Evolutionary conservation across 352 stramenopile genomes (phyloP).

Genomic region (Phytophthora melonis): DNA sequence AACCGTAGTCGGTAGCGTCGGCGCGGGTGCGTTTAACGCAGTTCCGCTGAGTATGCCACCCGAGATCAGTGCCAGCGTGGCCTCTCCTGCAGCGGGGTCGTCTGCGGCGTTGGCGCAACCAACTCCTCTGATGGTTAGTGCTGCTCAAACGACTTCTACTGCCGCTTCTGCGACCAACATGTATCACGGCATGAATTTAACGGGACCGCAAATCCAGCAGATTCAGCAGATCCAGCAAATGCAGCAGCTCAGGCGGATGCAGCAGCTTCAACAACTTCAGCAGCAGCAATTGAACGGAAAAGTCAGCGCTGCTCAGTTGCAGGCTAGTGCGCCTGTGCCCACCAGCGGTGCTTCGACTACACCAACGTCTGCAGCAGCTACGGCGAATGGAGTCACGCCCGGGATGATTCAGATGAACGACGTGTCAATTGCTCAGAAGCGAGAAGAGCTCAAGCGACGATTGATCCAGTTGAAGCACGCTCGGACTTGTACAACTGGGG

Average conservation of each 20-base stretch:
- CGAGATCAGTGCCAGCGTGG: constrained; percentile 62
- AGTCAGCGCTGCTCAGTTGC: constrained; percentile 34
- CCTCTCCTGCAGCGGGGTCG: constrained; percentile 34
- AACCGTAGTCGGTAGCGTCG: constrained; percentile 20
- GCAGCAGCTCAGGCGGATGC: constrained; percentile 84
- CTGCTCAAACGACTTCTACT: constrained; percentile 37
- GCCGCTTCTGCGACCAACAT: constrained; percentile 46
- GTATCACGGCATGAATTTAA: constrained; percentile 86
- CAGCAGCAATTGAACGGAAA: constrained; percentile 57
- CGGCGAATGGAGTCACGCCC: constrained; percentile 34
- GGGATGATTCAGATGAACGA: constrained; percentile 83
- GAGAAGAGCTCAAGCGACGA: constrained; percentile 85
- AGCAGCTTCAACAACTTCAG: constrained; percentile 79
- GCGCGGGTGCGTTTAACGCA: constrained; percentile 52
- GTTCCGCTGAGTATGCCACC: constrained; percentile 78
- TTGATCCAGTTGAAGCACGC: constrained; percentile 90
- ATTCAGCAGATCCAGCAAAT: constrained; percentile 91
- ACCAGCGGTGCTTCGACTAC: constrained; percentile 39
- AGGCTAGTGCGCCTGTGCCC: constrained; percentile 26
- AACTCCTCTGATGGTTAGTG: constrained; percentile 49
- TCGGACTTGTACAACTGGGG: constrained; percentile 76
- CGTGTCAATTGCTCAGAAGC: constrained; percentile 84
- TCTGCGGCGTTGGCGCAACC: constrained; percentile 54
- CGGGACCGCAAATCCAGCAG: constrained; percentile 79
- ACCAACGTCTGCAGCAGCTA: constrained; percentile 18